These are phyloP conservation scores for Ophiostoma tasmaniense DNA, from an alignment of 2,329 filamentous ascomycete species.

Conservation along the genomic window DNA sequence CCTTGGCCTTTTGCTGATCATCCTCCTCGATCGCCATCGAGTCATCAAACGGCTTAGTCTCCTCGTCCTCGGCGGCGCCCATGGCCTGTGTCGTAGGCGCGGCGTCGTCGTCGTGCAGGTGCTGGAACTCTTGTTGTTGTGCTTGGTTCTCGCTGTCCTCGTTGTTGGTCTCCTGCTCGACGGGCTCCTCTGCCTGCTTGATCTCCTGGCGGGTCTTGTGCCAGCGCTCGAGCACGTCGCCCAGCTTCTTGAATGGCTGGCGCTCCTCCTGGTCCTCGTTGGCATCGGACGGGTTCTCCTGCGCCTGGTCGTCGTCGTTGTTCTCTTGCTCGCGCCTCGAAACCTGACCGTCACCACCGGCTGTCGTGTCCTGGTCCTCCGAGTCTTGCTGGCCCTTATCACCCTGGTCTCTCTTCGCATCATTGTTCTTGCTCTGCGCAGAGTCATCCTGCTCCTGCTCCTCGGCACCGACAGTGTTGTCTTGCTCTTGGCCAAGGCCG, in stretches of 20 bases:
- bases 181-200: slow-evolving; percentile 37
- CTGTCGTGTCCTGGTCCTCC: slow-evolving; percentile 45
- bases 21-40: slow-evolving; percentile 74
- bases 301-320: slow-evolving; percentile 35
- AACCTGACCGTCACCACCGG: slow-evolving; percentile 53
- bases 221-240: slow-evolving; percentile 87
- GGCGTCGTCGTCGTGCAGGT: slow-evolving; percentile 75
- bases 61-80: slow-evolving; percentile 78
- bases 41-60: slow-evolving; percentile 68
- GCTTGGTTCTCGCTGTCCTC: slow-evolving; percentile 53
- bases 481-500: slow-evolving; percentile 55
- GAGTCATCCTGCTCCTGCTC: slow-evolving; percentile 17
- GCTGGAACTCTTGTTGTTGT: slow-evolving; percentile 79
- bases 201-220: slow-evolving; percentile 85
- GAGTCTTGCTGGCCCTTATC: slow-evolving; percentile 56
- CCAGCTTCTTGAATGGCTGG: slow-evolving; percentile 87
- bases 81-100: slow-evolving; percentile 84
- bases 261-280: slow-evolving; percentile 30
- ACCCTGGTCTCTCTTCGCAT: slow-evolving; percentile 58
- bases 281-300: slow-evolving; percentile 29
- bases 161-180: slow-evolving; percentile 8
- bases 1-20: not conserved
- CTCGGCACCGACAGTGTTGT: slow-evolving; percentile 38
- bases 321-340: slow-evolving; percentile 37
- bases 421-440: slow-evolving; percentile 33